Conservation (phyloP, 305 asterid species). For the Rubia tinctorum region DNA sequence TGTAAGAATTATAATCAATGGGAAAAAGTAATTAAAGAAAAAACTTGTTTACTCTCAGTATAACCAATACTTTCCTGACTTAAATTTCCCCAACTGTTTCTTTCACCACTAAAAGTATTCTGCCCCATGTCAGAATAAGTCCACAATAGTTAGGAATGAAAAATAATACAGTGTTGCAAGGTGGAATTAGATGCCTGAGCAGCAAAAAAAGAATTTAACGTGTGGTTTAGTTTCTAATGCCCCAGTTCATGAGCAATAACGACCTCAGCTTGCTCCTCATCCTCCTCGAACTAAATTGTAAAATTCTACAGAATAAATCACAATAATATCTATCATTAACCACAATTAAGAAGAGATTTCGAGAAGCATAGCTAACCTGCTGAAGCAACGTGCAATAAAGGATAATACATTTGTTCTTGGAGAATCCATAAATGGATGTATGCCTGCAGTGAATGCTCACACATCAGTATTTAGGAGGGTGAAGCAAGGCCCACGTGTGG, state of each 20-base stretch:
- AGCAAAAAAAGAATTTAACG: slow-evolving; percentile 87
- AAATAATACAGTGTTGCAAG: neutral
- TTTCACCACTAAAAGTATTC: neutral
- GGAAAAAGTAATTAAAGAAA: neutral
- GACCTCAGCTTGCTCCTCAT: slow-evolving; percentile 97
- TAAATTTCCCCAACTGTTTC: no score
- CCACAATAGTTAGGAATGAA: neutral
- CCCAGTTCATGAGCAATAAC: slow-evolving; percentile 99
- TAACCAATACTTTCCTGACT: no score
- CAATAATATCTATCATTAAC: neutral
- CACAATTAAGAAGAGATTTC: neutral
- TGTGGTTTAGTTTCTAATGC: slow-evolving; percentile 98
- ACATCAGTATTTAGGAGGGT: slow-evolving; percentile 13
- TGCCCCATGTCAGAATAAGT: neutral
- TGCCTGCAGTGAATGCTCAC: slow-evolving; percentile 54
- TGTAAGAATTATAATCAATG: neutral
- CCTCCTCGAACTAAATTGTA: slow-evolving; percentile 75
- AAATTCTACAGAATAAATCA: slow-evolving; percentile 16
- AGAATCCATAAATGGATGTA: slow-evolving; percentile 99
- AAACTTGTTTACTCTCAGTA: no score
- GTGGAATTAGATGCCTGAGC: slow-evolving; percentile 62
- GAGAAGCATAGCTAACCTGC: slow-evolving; percentile 50
- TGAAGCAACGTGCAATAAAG: slow-evolving; percentile 95
- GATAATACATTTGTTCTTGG: slow-evolving; percentile 92
- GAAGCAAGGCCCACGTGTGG: no score